Conservation (phyloP, 148 eudicot species). For the Rhododendron kiyosumense region DNA sequence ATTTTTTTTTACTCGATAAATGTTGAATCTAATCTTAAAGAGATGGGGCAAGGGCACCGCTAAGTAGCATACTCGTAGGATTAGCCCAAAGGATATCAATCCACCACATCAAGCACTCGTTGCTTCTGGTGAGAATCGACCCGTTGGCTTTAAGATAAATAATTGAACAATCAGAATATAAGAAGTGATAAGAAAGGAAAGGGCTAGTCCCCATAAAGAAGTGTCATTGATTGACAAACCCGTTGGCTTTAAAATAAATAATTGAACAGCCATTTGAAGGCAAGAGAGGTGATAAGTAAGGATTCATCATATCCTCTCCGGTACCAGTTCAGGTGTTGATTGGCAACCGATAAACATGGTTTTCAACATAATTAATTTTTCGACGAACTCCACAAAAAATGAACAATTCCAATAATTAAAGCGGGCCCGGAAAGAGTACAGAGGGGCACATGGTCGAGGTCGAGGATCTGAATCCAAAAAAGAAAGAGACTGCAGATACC, state of each 20-base stretch:
- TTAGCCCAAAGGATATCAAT: too few relatives aligned
- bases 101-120: too few relatives aligned
- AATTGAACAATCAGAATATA: too few relatives aligned
- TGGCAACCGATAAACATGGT: not conserved
- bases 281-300: not conserved
- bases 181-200: not conserved
- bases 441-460: not conserved
- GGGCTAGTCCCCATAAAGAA: too few relatives aligned
- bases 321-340: not conserved
- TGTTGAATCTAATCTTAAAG: too few relatives aligned
- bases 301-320: not conserved
- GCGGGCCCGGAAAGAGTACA: not conserved
- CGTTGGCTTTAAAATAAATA: too few relatives aligned
- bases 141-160: too few relatives aligned
- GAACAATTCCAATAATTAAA: not conserved
- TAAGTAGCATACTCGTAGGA: too few relatives aligned
- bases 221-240: too few relatives aligned
- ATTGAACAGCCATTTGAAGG: not conserved
- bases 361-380: not conserved
- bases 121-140: rapidly evolving
- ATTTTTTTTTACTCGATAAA: too few relatives aligned
- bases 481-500: not conserved
- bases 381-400: not conserved
- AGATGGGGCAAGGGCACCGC: too few relatives aligned
- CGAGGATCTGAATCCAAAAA: not conserved